These are phyloP conservation scores for Sabuloglossum arenarium DNA, from an alignment of 495 filamentous ascomycete species.

Conservation along the genomic window DNA sequence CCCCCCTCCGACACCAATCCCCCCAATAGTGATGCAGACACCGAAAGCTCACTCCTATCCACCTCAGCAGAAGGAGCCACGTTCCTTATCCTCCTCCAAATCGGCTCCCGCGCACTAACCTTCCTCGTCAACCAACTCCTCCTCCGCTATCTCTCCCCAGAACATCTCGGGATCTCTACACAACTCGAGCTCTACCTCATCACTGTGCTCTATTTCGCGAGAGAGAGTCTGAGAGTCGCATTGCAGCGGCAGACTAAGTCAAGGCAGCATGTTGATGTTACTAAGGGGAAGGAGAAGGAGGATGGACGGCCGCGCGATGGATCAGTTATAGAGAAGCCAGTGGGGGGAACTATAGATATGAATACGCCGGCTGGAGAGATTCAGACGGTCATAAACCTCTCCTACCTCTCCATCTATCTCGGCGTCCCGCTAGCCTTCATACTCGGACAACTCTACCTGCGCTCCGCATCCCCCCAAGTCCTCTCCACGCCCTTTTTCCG, in stretches of 20 bases:
- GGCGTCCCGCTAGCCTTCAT: constrained; percentile 40
- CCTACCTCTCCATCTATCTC: constrained; percentile 52
- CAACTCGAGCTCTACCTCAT: constrained; percentile 84
- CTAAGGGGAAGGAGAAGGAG: background rate
- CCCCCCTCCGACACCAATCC: background rate
- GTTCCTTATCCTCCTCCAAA: constrained; percentile 67
- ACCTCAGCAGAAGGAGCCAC: constrained; percentile 50
- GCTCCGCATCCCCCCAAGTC: constrained; percentile 31
- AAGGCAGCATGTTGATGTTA: too few species aligned
- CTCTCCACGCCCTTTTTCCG: constrained; percentile 36
- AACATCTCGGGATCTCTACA: constrained; percentile 60
- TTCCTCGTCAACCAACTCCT: constrained; percentile 82
- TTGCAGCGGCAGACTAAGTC: constrained; percentile 71
- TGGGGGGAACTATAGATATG: constrained; percentile 6
- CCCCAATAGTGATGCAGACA: background rate
- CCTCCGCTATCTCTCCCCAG: constrained; percentile 66
- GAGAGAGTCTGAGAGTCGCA: constrained; percentile 70
- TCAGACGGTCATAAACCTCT: constrained; percentile 72
- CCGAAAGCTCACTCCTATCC: constrained; percentile 15
- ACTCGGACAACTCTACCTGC: constrained; percentile 45
- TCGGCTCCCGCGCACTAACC: constrained; percentile 64
- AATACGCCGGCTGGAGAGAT: constrained; percentile 11
- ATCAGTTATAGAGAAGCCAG: background rate
- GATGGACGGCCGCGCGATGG: background rate
- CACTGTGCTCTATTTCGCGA: constrained; percentile 72